Evolutionary conservation across 1,284 basidiomycete species (phyloP).

Genomic region (Cryptococcus sp.): DNA sequence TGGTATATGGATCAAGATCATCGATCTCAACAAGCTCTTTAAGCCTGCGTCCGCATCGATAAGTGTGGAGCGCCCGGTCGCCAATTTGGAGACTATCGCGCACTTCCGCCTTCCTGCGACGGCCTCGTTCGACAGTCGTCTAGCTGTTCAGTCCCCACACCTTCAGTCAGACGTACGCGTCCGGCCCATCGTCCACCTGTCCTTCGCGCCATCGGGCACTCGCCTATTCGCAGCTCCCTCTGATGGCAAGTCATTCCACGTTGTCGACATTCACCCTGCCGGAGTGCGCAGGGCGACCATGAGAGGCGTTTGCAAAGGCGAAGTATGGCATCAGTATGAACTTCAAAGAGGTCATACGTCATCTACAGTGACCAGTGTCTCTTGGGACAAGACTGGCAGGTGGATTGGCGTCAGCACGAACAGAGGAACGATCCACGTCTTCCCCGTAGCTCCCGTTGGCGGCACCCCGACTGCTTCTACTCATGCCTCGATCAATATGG

Average conservation of each 20-base stretch:
- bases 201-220: slow-evolving; percentile 65
- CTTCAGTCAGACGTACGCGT: slow-evolving; percentile 1
- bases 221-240: slow-evolving; percentile 61
- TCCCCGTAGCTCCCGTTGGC: slow-evolving; percentile 73
- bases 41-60: neutral
- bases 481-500: slow-evolving; percentile 63
- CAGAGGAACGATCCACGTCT: slow-evolving; percentile 62
- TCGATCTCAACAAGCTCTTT: slow-evolving; percentile 35
- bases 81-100: slow-evolving; percentile 30
- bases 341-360: slow-evolving; percentile 70
- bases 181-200: slow-evolving; percentile 57
- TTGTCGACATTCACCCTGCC: slow-evolving; percentile 58
- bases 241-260: slow-evolving; percentile 64
- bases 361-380: slow-evolving; percentile 62
- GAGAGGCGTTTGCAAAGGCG: slow-evolving; percentile 32
- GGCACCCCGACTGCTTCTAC: slow-evolving; percentile 66
- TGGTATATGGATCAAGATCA: slow-evolving; percentile 45
- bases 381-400: slow-evolving; percentile 63
- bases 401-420: slow-evolving; percentile 69
- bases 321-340: slow-evolving; percentile 67
- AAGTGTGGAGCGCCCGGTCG: neutral
- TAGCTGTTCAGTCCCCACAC: neutral
- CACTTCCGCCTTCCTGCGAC: slow-evolving; percentile 44
- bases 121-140: slow-evolving; percentile 12
- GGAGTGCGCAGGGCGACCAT: slow-evolving; percentile 7